phyloP scores from a whole-genome alignment of 2,329 filamentous ascomycete species.

The Neofusicoccum laricinum region DNA sequence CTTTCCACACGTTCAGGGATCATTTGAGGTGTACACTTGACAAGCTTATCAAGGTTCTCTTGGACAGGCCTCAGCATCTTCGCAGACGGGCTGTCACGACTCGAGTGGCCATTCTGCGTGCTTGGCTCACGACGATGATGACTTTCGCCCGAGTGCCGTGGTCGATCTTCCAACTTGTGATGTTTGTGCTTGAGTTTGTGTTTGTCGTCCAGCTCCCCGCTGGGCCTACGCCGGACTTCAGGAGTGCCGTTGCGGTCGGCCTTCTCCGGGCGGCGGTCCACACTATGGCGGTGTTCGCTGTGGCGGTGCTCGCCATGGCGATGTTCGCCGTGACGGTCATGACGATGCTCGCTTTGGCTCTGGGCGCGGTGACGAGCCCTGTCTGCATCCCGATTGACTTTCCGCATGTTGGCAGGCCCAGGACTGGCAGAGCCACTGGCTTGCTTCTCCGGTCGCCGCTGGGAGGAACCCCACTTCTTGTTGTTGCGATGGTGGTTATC shows the following conservation, averaged over 20 bases:
- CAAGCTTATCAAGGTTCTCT: conserved; percentile 58
- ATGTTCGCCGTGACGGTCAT: conserved; percentile 31
- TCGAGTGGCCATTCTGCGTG: neutral
- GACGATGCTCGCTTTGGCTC: conserved; percentile 10
- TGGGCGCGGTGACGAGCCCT: conserved; percentile 32
- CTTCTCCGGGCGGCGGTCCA: conserved; percentile 37
- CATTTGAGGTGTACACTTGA: conserved; percentile 60
- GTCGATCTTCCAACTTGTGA: conserved; percentile 52
- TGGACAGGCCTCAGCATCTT: conserved; percentile 54
- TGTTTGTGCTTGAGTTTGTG: conserved; percentile 43
- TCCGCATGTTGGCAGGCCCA: conserved; percentile 48
- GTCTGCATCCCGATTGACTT: conserved; percentile 37
- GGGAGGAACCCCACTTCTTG: conserved; percentile 63
- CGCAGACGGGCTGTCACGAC: conserved; percentile 38
- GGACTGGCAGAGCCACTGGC: conserved; percentile 69
- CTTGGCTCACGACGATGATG: conserved; percentile 24
- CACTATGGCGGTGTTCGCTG: conserved; percentile 37
- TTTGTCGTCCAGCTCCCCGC: conserved; percentile 52
- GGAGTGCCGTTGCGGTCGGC: conserved; percentile 40
- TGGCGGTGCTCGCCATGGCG: conserved; percentile 39
- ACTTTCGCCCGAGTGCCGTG: conserved; percentile 24
- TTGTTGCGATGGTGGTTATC: conserved; percentile 95
- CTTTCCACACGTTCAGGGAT: conserved; percentile 62
- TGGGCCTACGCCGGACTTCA: conserved; percentile 42
- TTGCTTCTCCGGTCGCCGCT: conserved; percentile 56